These are phyloP conservation scores for Penicillium sp. DNA, from an alignment of 2,329 filamentous ascomycete species.

Conservation along the genomic window DNA sequence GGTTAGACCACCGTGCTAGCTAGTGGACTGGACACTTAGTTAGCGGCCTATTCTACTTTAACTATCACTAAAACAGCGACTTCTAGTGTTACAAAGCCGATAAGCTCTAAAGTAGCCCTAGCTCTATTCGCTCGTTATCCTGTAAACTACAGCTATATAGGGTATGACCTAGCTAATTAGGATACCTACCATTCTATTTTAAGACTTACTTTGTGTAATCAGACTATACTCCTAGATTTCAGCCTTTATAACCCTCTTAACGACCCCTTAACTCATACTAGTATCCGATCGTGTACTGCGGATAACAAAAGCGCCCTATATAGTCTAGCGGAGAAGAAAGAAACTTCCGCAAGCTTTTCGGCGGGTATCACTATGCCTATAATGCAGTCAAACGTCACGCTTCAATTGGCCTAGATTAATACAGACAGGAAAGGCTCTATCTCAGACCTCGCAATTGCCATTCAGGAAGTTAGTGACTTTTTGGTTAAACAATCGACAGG, in stretches of 20 bases:
- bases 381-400: neutral
- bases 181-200: neutral
- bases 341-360: slow-evolving; percentile 1
- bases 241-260: neutral
- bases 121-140: neutral
- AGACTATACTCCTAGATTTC: slow-evolving; percentile 2
- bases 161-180: neutral
- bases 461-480: neutral
- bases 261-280: neutral
- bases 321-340: neutral
- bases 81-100: neutral
- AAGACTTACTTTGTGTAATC: neutral
- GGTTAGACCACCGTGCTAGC: neutral
- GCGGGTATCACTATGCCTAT: neutral
- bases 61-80: neutral
- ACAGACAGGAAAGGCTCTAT: neutral
- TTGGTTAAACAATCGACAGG: neutral
- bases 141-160: neutral
- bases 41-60: neutral
- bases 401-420: neutral
- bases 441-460: neutral
- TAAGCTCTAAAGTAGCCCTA: neutral
- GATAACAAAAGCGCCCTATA: neutral
- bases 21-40: neutral
- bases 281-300: neutral